phyloP scores from a whole-genome alignment of 148 eudicot species.

The Rhododendron vialii region DNA sequence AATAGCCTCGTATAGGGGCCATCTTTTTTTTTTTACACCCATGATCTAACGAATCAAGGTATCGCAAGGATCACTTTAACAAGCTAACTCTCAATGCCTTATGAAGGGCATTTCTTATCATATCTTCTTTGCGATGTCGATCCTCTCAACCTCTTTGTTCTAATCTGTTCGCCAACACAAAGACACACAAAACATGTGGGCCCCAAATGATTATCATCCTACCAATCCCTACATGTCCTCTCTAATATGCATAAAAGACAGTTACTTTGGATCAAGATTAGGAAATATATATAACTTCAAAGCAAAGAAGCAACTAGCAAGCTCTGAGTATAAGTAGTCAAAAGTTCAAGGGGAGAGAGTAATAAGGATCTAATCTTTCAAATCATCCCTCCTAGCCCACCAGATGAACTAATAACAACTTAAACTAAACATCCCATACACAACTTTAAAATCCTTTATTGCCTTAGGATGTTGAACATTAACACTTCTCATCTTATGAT shows the following conservation, averaged over 20 bases:
- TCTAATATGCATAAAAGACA: neutral
- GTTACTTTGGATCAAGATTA: neutral
- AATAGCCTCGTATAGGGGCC: neutral
- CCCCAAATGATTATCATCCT: neutral
- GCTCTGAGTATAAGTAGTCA: neutral
- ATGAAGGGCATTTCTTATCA: neutral
- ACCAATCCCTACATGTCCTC: neutral
- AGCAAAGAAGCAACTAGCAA: neutral
- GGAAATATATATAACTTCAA: neutral
- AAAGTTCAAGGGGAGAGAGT: neutral
- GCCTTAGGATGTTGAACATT: neutral
- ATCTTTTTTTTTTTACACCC: neutral
- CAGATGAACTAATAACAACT: neutral
- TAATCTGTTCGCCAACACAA: neutral
- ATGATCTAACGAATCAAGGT: neutral
- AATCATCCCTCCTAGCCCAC: neutral
- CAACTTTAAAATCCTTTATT: neutral
- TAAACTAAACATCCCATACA: neutral
- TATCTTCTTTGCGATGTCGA: neutral
- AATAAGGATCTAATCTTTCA: neutral
- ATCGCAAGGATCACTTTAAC: neutral
- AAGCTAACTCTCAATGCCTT: neutral
- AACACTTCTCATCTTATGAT: neutral
- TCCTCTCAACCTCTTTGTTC: neutral
- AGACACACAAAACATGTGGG: neutral